A percentile compares a stretch with the other conserved stretches of the same genome.
Conservation (phyloP, 345 rosid genomes). For the Citrus sinensis region DNA sequence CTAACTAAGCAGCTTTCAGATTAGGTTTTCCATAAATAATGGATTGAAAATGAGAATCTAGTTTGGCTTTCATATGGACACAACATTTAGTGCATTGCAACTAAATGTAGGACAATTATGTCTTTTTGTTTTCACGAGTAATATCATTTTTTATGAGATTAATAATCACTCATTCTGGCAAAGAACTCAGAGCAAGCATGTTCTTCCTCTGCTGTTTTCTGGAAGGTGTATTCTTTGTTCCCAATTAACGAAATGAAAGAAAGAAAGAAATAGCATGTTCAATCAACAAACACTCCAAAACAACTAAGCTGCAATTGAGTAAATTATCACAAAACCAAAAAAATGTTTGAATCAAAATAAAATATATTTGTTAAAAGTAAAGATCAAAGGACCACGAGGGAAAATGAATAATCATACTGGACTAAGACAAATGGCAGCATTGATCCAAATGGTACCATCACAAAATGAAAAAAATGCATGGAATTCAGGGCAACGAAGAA, state of each 20-base stretch:
- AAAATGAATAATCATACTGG: neutral
- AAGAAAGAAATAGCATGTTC: neutral
- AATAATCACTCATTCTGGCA: neutral
- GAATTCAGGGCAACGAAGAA: neutral
- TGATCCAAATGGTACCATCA: neutral
- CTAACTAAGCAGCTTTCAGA: neutral
- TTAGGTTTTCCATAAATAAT: neutral
- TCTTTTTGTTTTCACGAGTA: neutral
- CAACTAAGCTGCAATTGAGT: neutral
- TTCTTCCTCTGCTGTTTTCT: neutral
- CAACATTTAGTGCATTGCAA: neutral
- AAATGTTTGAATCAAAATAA: neutral
- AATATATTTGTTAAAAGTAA: neutral
- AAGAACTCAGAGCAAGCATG: neutral
- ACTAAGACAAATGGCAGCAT: neutral
- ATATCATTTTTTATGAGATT: neutral
- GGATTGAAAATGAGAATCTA: neutral
- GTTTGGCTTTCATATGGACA: neutral
- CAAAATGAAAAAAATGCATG: neutral
- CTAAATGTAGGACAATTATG: neutral
- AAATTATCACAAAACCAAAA: neutral
- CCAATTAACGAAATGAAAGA: neutral
- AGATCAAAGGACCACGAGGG: neutral
- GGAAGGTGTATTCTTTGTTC: neutral
- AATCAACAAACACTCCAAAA: neutral